Evolutionary conservation across 1,284 basidiomycete species (phyloP), one percentile per base, ranked within the genome.

Genomic region (Apiotrichum porosum): DNA sequence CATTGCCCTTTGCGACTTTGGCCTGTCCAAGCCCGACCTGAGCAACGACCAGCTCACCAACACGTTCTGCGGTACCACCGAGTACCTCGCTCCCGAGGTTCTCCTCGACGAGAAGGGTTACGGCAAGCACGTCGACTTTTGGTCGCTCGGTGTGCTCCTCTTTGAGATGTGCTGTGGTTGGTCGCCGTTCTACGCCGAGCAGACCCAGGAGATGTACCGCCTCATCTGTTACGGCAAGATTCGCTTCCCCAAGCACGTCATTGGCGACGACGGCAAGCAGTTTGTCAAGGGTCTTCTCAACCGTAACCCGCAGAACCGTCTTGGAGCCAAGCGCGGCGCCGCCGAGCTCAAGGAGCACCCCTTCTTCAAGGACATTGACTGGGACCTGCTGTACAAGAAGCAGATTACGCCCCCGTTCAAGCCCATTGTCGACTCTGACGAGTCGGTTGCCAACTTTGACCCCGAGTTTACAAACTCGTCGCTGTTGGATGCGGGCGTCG

Each of bases 121-220:
- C 75, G 92, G 88, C 49, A 98, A 98, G 75, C 83, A 97, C 48
- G 95, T 99, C 60, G 95, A 99, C 71, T 98, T 98, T 71, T 99
- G 95, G 95, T 90, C 86, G 42, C 77, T 97, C 12, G 93, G 92
- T 42, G 91, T 93, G 15, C 78, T 90, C 35, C 76, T 93, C 28
- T 93, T 93, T 65, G 90, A 93, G 74, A 98, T 99, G 95, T 98
- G 94, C 71, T 98, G 95, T 65, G 95, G 95, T 15, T 98, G 95
- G 95, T 92, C 88, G 71, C 95, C 95, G 31, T 99, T 99, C 77
- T 99, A 98, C 68, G 94, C 94, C 14, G 95, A 98, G 66, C 95
- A 98, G 70, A 97, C 92, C 15, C 94, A 99, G 72, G 90, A 97
- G 75, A 99, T 99, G 95, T 99, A 99, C 79, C 92, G 80, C 88